Percentiles rank a stretch among this genome's conserved stretches.
Evolutionary conservation across 176 grass and related monocot genomes (phyloP).

Genomic region (Canna indica): DNA sequence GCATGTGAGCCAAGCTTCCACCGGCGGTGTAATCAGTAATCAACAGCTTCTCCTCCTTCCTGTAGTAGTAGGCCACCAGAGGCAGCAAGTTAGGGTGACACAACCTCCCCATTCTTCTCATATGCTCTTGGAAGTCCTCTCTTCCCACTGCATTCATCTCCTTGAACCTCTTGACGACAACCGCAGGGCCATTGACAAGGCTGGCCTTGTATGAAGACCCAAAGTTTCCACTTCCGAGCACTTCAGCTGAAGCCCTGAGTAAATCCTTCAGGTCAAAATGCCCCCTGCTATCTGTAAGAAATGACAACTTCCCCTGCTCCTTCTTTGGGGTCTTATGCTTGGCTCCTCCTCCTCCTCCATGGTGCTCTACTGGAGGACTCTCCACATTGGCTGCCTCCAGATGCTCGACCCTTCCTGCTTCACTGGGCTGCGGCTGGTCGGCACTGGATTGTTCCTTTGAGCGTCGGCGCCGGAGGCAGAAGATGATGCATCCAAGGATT

Average conservation of each 20-base stretch:
- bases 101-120: constrained; percentile 67
- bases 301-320: constrained; percentile 40
- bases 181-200: constrained; percentile 29
- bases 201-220: constrained; percentile 88
- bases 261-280: constrained; percentile 79
- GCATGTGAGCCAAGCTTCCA: constrained; percentile 71
- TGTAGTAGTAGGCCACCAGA: constrained; percentile 78
- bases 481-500: constrained; percentile 19
- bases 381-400: neutral
- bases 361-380: neutral
- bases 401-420: neutral
- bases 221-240: constrained; percentile 91
- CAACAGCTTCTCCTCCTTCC: constrained; percentile 88
- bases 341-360: constrained; percentile 2
- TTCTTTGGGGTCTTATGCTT: constrained; percentile 16
- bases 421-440: neutral
- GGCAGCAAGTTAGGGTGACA: constrained; percentile 75
- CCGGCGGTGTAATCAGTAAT: constrained; percentile 53
- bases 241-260: constrained; percentile 67
- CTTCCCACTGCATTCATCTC: constrained; percentile 62
- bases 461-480: constrained; percentile 12
- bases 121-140: constrained; percentile 78
- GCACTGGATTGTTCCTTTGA: neutral
- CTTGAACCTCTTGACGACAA: constrained; percentile 93
- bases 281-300: constrained; percentile 36